A percentile compares a stretch with the other conserved stretches of the same genome.
These are phyloP conservation scores for Hebeloma cylindrosporum DNA, from an alignment of 768 basidiomycete species.

Conservation along the genomic window DNA sequence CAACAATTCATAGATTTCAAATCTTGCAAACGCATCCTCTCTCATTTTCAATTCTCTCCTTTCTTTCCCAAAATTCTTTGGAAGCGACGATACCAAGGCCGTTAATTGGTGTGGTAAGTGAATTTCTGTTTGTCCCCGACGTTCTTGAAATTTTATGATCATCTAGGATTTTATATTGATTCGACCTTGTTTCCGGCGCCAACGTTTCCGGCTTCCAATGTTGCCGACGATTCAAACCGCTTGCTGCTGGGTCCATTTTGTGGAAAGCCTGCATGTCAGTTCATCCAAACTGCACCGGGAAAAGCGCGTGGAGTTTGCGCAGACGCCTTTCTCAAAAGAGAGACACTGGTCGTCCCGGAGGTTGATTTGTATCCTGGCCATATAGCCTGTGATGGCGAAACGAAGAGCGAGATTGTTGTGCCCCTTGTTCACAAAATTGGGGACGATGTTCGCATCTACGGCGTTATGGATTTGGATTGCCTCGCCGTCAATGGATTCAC, in stretches of 20 bases:
- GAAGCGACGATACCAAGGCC: slow-evolving; percentile 54
- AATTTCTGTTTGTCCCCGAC: neutral
- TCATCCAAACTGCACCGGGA: slow-evolving; percentile 56
- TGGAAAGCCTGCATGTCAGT: slow-evolving; percentile 90
- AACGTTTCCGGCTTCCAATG: slow-evolving; percentile 21
- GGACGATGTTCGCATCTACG: slow-evolving; percentile 37
- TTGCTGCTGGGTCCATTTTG: slow-evolving; percentile 84
- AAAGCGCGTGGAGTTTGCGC: slow-evolving; percentile 84
- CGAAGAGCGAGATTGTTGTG: slow-evolving; percentile 87
- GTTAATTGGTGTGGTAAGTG: slow-evolving; percentile 94
- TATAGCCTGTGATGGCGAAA: slow-evolving; percentile 91
- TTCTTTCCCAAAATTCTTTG: slow-evolving; percentile 66
- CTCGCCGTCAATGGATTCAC: slow-evolving; percentile 69
- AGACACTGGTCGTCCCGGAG: slow-evolving; percentile 68
- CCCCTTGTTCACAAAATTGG: slow-evolving; percentile 55
- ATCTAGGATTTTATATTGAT: slow-evolving; percentile 81
- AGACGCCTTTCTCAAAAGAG: slow-evolving; percentile 59
- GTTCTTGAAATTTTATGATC: neutral
- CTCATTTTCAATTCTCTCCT: slow-evolving; percentile 77
- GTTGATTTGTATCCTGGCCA: slow-evolving; percentile 87
- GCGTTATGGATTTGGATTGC: slow-evolving; percentile 88
- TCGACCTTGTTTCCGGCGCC: slow-evolving; percentile 60
- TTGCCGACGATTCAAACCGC: slow-evolving; percentile 24
- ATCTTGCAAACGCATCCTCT: slow-evolving; percentile 81
- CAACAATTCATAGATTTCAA: slow-evolving; percentile 61